phyloP scores from a whole-genome alignment of 2,329 filamentous ascomycete species.

The Epichloe brachyelytri region DNA sequence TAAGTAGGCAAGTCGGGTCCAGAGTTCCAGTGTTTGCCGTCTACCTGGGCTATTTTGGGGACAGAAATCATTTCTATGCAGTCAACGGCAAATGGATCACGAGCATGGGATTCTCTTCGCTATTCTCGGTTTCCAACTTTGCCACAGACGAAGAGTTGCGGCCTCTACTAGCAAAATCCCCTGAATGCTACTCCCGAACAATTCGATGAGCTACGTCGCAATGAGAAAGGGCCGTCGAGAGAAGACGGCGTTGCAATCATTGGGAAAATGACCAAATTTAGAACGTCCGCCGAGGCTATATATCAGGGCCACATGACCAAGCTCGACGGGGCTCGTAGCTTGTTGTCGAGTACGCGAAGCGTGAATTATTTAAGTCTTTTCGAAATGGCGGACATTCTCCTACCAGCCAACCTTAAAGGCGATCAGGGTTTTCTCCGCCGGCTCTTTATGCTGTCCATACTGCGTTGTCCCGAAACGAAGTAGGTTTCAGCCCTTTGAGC shows the following conservation, averaged over 20 bases:
- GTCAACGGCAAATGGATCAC: slow-evolving; percentile 37
- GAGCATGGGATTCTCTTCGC: slow-evolving; percentile 26
- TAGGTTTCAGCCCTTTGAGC: slow-evolving; percentile 43
- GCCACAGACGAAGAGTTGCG: slow-evolving; percentile 26
- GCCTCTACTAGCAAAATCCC: slow-evolving; percentile 20
- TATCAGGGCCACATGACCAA: slow-evolving; percentile 34
- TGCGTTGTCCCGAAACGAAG: slow-evolving; percentile 45
- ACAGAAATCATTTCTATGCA: slow-evolving; percentile 41
- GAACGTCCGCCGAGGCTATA: slow-evolving; percentile 26
- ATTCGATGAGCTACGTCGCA: slow-evolving; percentile 18
- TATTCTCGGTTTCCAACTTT: slow-evolving; percentile 39
- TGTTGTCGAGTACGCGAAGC: slow-evolving; percentile 24
- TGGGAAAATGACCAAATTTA: slow-evolving; percentile 34
- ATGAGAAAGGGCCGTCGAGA: slow-evolving; percentile 30
- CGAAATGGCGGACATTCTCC: slow-evolving; percentile 34
- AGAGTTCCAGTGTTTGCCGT: slow-evolving; percentile 36
- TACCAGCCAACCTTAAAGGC: slow-evolving; percentile 23
- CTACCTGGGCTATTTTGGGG: slow-evolving; percentile 38
- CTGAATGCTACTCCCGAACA: slow-evolving; percentile 14
- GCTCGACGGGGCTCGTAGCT: slow-evolving; percentile 32
- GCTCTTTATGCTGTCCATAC: slow-evolving; percentile 59
- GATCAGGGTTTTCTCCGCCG: slow-evolving; percentile 26
- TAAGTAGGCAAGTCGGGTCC: slow-evolving; percentile 19
- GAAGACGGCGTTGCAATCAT: slow-evolving; percentile 30
- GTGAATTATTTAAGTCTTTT: slow-evolving; percentile 36